Percentiles rank a stretch among this genome's conserved stretches.
These are phyloP conservation scores for Cucurbita pepo DNA, from an alignment of 306 rosid species.

Conservation along the genomic window DNA sequence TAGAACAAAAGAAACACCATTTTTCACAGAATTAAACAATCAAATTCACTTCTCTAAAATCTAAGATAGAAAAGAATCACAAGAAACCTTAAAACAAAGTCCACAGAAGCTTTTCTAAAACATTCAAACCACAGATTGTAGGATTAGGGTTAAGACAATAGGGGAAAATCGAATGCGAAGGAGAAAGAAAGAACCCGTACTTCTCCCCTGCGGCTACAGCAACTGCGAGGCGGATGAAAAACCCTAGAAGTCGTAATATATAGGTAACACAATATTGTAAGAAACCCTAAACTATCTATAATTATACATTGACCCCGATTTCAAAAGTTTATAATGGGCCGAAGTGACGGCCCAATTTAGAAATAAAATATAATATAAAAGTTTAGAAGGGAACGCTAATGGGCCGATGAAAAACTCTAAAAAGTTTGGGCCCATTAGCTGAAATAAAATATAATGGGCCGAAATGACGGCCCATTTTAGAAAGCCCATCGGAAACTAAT, in stretches of 20 bases:
- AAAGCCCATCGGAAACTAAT: too few relatives aligned
- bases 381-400: too few relatives aligned
- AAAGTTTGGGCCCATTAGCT: background rate
- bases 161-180: too few relatives aligned
- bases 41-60: background rate
- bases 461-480: background rate
- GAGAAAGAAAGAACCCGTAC: background rate
- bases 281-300: background rate
- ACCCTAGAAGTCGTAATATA: background rate
- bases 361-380: too few relatives aligned
- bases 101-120: background rate
- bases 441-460: background rate
- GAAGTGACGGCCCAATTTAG: too few relatives aligned
- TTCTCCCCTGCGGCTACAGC: conserved; percentile 5
- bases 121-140: background rate
- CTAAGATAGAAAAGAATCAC: background rate
- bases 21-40: background rate
- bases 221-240: background rate
- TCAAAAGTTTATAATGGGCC: too few relatives aligned
- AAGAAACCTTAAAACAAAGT: background rate
- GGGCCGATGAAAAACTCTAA: too few relatives aligned
- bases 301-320: background rate
- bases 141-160: background rate
- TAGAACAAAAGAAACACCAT: background rate
- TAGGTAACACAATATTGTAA: background rate